These are phyloP conservation scores for Penicillium sp. DNA, from an alignment of 2,329 filamentous ascomycete species.

Conservation along the genomic window DNA sequence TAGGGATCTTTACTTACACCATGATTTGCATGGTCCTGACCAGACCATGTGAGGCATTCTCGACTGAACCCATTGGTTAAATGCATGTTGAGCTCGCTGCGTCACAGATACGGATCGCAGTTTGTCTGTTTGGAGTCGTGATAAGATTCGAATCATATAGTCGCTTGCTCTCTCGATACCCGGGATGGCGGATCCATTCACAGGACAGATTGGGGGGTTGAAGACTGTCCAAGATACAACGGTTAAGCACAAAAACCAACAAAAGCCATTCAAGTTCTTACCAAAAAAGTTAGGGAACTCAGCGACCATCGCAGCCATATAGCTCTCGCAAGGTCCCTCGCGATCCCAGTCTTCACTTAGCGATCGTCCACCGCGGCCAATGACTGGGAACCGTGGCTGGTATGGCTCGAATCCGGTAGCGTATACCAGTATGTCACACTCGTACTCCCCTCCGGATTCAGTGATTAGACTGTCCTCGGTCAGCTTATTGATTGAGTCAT, in stretches of 20 bases:
- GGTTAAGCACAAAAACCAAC: not conserved
- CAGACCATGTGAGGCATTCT: constrained; percentile 13
- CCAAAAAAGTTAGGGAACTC: constrained; percentile 11
- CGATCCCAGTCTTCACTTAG: constrained; percentile 5
- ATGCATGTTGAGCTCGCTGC: constrained; percentile 1
- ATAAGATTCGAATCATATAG: constrained; percentile 7
- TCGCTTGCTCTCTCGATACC: constrained; percentile 5
- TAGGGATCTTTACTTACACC: not conserved
- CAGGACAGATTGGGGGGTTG: constrained; percentile 12
- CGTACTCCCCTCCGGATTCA: not conserved
- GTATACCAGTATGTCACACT: constrained; percentile 6
- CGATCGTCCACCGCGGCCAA: constrained; percentile 1
- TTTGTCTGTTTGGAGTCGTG: constrained; percentile 5
- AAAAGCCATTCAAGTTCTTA: not conserved
- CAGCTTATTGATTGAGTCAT: constrained; percentile 4
- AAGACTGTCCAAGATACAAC: not conserved
- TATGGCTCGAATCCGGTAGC: constrained; percentile 11
- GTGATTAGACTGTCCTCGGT: constrained; percentile 7
- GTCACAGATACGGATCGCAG: constrained; percentile 5
- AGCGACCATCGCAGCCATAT: constrained; percentile 12
- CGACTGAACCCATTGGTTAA: constrained; percentile 12
- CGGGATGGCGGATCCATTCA: constrained; percentile 8
- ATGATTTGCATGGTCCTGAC: constrained; percentile 12
- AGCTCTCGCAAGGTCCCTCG: constrained; percentile 9
- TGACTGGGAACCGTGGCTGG: constrained; percentile 10